phyloP scores from a whole-genome alignment of 345 rosid species.

The Populus deltoides region DNA sequence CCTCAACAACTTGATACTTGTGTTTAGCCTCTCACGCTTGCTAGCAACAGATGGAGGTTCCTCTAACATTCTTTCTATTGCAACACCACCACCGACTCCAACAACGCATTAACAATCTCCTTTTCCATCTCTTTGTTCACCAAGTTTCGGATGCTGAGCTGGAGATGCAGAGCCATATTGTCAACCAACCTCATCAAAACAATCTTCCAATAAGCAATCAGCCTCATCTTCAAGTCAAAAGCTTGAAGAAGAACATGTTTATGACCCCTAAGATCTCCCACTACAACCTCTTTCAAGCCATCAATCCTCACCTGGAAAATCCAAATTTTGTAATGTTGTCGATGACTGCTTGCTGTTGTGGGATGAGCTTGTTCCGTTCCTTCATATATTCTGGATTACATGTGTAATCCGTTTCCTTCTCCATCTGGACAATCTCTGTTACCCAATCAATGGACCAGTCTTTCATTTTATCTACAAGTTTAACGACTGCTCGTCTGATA shows the following conservation, averaged over 20 bases:
- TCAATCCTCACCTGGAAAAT: background rate
- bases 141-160: constrained; percentile 6
- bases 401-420: constrained; percentile 35
- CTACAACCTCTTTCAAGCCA: constrained; percentile 14
- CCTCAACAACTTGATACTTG: constrained; percentile 22
- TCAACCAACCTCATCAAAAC: constrained; percentile 34
- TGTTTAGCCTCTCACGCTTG: constrained; percentile 25
- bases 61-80: constrained; percentile 26
- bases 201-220: constrained; percentile 32
- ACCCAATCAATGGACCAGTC: constrained; percentile 31
- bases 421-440: constrained; percentile 33
- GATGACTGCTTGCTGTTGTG: too few species aligned
- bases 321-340: too few species aligned
- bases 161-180: constrained; percentile 23
- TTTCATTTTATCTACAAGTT: constrained; percentile 25
- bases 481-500: constrained; percentile 23
- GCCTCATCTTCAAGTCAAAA: constrained; percentile 32
- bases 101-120: constrained; percentile 22
- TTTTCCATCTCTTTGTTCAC: constrained; percentile 26
- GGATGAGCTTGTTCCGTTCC: constrained; percentile 23
- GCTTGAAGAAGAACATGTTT: constrained; percentile 6
- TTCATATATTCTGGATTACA: constrained; percentile 31
- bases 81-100: constrained; percentile 17
- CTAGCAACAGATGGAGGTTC: constrained; percentile 23
- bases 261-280: background rate